Evolutionary conservation across 2,329 filamentous ascomycete species (phyloP).

Genomic region (Ophiostoma himal-ulmi): DNA sequence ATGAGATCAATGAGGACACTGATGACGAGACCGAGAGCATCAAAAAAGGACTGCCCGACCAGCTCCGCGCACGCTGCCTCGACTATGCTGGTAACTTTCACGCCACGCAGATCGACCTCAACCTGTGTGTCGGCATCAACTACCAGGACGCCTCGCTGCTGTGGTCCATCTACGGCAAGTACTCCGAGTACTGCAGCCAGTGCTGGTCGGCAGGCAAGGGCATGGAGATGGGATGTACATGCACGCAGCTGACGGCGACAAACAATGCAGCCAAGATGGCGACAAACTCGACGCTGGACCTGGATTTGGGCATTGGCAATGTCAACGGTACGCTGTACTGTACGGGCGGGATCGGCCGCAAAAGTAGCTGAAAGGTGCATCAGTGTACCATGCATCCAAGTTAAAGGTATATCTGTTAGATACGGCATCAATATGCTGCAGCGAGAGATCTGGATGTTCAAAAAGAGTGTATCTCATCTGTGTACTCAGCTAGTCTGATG

Average conservation of each 20-base stretch:
- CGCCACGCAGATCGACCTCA: conserved; percentile 25
- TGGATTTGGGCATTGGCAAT: conserved; percentile 22
- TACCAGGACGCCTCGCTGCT: conserved; percentile 14
- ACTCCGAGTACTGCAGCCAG: conserved; percentile 23
- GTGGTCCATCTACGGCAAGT: conserved; percentile 27
- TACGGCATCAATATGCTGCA: background rate
- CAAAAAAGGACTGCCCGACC: conserved; percentile 8
- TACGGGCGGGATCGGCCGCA: conserved; percentile 15
- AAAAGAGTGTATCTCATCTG: no score
- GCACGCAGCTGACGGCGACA: conserved; percentile 16
- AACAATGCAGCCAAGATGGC: background rate
- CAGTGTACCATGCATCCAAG: background rate
- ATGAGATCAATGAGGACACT: background rate
- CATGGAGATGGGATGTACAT: conserved; percentile 22
- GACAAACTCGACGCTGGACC: conserved; percentile 22
- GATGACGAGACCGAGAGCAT: no score
- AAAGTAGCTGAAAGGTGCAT: background rate
- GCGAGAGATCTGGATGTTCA: background rate
- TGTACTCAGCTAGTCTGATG: no score
- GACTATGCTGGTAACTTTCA: conserved; percentile 8
- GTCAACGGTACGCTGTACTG: conserved; percentile 19
- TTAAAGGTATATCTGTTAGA: background rate
- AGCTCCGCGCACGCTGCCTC: conserved; percentile 19
- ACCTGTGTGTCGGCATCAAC: conserved; percentile 27
- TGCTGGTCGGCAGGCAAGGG: conserved; percentile 17